Percentiles rank a stretch among this genome's conserved stretches.
phyloP scores from a whole-genome alignment of 805 yeast species.

The Candida jianshihensis region DNA sequence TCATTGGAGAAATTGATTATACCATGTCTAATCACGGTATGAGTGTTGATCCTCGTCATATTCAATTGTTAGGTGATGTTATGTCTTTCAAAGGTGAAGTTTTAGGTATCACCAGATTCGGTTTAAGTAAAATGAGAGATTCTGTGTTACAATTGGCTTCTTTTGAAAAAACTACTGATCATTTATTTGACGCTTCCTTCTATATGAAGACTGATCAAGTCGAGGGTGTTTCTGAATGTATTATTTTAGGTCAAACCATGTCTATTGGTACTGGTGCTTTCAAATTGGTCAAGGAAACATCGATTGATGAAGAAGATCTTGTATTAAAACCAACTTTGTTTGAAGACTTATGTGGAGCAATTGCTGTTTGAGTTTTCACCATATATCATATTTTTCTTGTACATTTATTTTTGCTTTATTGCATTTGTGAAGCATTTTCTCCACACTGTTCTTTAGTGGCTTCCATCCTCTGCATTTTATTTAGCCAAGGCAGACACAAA shows the following conservation, averaged over 20 bases:
- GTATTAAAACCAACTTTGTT: constrained; percentile 38
- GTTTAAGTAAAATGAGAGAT: constrained; percentile 97
- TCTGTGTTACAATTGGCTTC: constrained; percentile 95
- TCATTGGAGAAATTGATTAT: constrained; percentile 89
- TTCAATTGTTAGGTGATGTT: constrained; percentile 93
- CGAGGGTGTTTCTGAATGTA: constrained; percentile 97
- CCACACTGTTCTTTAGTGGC: not conserved
- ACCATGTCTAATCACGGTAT: constrained; percentile 99
- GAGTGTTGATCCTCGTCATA: constrained; percentile 99
- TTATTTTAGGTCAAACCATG: constrained; percentile 97
- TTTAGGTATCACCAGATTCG: constrained; percentile 95
- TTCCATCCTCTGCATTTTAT: not conserved
- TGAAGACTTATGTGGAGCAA: constrained; percentile 30
- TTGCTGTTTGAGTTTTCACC: constrained; percentile 1
- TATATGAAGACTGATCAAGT: constrained; percentile 93
- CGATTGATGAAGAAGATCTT: constrained; percentile 36
- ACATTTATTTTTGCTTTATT: not conserved
- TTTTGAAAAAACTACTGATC: constrained; percentile 97
- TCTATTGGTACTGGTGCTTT: constrained; percentile 96
- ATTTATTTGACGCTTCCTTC: constrained; percentile 95
- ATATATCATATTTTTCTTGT: not conserved
- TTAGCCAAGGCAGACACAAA: not conserved
- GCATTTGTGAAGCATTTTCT: not conserved
- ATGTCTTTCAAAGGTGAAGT: constrained; percentile 99
- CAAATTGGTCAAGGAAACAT: constrained; percentile 63